Base-by-base conservation (phyloP, 768 basidiomycete genomes). In the Agrocybe chaxingu region DNA sequence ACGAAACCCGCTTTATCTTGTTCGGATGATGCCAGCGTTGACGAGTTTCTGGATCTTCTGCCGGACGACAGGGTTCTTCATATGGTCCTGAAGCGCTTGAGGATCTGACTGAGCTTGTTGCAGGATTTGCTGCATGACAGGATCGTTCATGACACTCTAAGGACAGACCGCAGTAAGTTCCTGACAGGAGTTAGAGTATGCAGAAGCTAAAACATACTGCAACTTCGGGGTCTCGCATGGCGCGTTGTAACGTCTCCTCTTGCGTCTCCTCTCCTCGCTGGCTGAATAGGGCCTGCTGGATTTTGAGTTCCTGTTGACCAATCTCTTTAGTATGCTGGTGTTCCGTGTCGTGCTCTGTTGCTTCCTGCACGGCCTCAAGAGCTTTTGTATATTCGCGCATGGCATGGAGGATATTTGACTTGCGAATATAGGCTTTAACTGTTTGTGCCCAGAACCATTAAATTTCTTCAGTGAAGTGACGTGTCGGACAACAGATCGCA, bases 161-260 rank as follows among this genome's bases (percentile, higher is more conserved):
- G 53, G 42, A 40, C 13, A 7, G 18, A 37, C 19, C 13, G 43
- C 31, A 40, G 54, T 45, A 38, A 49, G 39, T 42, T 46, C 39
- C 45, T 49, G 12, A n/a, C 12, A 38, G 32, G 18, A 35, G n/a
- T 1, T 1, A 46, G 37, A 45, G 10, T 48, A 50, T 30, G 36
- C 11, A 16, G 24, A 40, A 50, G 32, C 24, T 39, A 45, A 4
- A 9, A 78, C 89, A 59, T 72, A 92, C 89, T 57, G 88, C 90
- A 47, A 98, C 80, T 70, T 97, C 97, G 9, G 97, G 97, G 74
- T 99, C 97, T 47, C 92, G 81, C 95, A 98, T 97, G 7, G 96
- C 97, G 45, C 96, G 80, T 60, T 88, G 80, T 55, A 97, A 73
- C 13, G 94, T 92, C 74, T 99, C 81, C 65, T 98, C 94, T 63